Evolutionary conservation across 306 rosid species (phyloP), one percentile per base, ranked within the genome.

Genomic region (Malus asiatica): DNA sequence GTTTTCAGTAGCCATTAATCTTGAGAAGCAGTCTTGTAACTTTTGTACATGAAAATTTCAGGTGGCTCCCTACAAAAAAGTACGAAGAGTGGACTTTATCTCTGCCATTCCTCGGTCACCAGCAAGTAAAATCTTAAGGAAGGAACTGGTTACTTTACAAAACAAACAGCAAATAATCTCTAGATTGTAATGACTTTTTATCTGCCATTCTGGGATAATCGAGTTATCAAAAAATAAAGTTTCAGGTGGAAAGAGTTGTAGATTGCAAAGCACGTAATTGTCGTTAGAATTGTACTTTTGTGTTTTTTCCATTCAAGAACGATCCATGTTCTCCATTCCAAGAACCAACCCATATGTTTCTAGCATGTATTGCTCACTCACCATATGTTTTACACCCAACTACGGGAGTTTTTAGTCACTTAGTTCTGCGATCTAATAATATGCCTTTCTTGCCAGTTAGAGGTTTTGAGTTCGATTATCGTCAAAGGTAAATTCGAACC

Each of bases 31-130:
- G 11, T 72, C 4, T 22, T 57, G 10, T 78, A 48, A 64, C 33
- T 42, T 69, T 52, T 59, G 38, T 33, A 13, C 5, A 70, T 61
- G 63, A 61, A 44, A 72, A 67, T 81, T 83, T 69, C 90, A 93
- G 98, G 98, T 93, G 80, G 98, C 98, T 11, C 91, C 98, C 22
- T 93, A 88, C 74, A 93, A 88, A 88, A 93, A 93, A 83, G 80
- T 91, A 61, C 86, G 97, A 86, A 85, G 76, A 77, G 97, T 94
- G 69, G 76, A 81, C 30, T 91, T 94, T 58, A 85, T 85, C 46
- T 78, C 81, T 63, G 70, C 84, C 42, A 89, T 94, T 79, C 98
- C 97, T 71, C 87, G 90, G 80, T 94, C 98, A 52, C 83, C 86
- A 70, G 94, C 98, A 46, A 96, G 98, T 82, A 94, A 90, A 89